Evolutionary conservation across 2,329 filamentous ascomycete genomes (phyloP).

Genomic region (Graphilbum ipis-grandicollis): DNA sequence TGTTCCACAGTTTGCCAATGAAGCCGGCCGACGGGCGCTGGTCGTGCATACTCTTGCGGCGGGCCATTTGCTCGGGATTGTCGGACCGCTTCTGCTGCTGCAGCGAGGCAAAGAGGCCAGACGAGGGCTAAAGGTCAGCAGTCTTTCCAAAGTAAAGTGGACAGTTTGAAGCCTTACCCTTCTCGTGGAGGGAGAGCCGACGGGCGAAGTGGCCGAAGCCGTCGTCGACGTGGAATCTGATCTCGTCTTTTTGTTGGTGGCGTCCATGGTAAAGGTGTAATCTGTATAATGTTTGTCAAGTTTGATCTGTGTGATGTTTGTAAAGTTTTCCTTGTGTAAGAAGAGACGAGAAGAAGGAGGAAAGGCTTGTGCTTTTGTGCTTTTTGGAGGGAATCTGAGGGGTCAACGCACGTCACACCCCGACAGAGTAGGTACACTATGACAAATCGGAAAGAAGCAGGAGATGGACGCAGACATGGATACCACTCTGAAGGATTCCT

Average conservation of each 20-base stretch:
- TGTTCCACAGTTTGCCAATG: slow-evolving; percentile 38
- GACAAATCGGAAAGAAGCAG: too few relatives aligned
- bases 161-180: slow-evolving; percentile 6
- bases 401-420: too few relatives aligned
- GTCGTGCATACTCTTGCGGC: slow-evolving; percentile 36
- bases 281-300: too few relatives aligned
- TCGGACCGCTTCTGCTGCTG: slow-evolving; percentile 30
- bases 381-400: too few relatives aligned
- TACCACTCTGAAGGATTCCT: too few relatives aligned
- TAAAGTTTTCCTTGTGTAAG: background rate
- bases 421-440: too few relatives aligned
- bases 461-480: too few relatives aligned
- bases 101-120: slow-evolving; percentile 33
- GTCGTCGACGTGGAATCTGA: slow-evolving; percentile 14
- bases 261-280: slow-evolving; percentile 5
- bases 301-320: background rate
- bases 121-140: slow-evolving; percentile 12
- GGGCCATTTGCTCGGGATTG: slow-evolving; percentile 22
- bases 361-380: too few relatives aligned
- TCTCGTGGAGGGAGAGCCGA: slow-evolving; percentile 5
- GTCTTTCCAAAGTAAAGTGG: too few relatives aligned
- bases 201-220: slow-evolving; percentile 10
- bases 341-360: background rate
- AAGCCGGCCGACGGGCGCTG: slow-evolving; percentile 31
- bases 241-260: slow-evolving; percentile 9